Evolutionary conservation across 2,329 filamentous ascomycete species (phyloP).

Genomic region (Elsinoe ampelina): DNA sequence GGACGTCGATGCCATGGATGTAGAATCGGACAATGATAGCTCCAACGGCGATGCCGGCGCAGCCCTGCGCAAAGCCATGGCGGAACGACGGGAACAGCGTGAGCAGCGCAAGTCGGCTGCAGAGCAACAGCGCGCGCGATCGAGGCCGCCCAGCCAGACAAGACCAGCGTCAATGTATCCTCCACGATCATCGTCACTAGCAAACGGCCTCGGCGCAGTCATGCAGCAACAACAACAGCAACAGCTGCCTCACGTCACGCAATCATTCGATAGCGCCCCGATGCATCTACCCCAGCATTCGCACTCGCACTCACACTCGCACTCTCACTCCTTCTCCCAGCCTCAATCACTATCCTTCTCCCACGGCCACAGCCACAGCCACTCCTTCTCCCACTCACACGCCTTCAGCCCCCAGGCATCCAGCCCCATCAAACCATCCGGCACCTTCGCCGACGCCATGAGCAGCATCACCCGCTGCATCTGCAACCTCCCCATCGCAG

Average conservation of each 20-base stretch:
- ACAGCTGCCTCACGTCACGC: constrained; percentile 12
- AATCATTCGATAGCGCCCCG: constrained; percentile 11
- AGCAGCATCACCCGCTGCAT: constrained; percentile 43
- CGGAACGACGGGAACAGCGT: constrained; percentile 26
- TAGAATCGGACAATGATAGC: constrained; percentile 13
- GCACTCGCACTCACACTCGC: constrained; percentile 11
- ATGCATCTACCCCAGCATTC: constrained; percentile 8
- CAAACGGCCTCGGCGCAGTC: background rate
- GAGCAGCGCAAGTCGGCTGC: constrained; percentile 17
- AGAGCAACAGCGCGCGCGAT: background rate
- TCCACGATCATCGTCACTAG: constrained; percentile 2
- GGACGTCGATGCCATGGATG: constrained; percentile 15
- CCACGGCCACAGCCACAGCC: constrained; percentile 11
- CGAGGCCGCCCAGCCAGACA: constrained; percentile 1
- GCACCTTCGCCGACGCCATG: constrained; percentile 15
- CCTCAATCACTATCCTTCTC: constrained; percentile 11
- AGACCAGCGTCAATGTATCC: background rate
- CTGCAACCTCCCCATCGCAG: constrained; percentile 46
- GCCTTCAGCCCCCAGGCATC: constrained; percentile 7
- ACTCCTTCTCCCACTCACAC: constrained; percentile 12
- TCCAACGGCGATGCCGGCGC: constrained; percentile 27
- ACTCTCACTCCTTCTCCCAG: constrained; percentile 3
- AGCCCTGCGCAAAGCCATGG: constrained; percentile 33
- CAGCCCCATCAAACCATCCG: constrained; percentile 10
- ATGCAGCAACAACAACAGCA: constrained; percentile 6